Base-by-base conservation (phyloP, 1,284 basidiomycete genomes). In the Dichomitus squalens region DNA sequence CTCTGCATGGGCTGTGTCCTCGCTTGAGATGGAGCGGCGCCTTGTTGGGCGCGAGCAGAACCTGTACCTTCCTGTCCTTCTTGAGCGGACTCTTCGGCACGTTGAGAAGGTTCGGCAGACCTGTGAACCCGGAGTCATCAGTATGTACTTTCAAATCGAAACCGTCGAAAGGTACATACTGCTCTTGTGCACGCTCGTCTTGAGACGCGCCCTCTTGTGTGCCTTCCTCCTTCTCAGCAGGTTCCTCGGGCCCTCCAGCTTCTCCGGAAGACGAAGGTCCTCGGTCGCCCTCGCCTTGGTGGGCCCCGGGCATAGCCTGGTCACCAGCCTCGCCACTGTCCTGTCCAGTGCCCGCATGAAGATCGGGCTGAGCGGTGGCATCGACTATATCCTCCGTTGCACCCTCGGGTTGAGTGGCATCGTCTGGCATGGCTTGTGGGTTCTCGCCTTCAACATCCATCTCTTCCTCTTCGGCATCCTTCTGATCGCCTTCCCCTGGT, bases 11-110 rank as follows among this genome's bases (percentile, higher is more conserved):
- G 73, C 14, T 66, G 67, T 16, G 79, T 68, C 21, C 69, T 75
- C 4, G 50, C 35, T 34, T 78, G 78, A 20, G 78, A 72, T 7
- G 78, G 66, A 4, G 74, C 73, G 25, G 73, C 74, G 9, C 84
- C 83, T 58, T 79, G 76, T 49, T 81, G 79, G 8, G 71, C 64
- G 31, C 80, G 81, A 41, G 76, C 70, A 8, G 75, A 64, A 14
- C 73, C 73, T 21, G 76, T 68, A 6, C 77, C 78, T 21, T 75
- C 61, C 27, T 64, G 48, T 7, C 57, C 60, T 34, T 59, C 56
- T 35, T 57, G 67, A 3, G 43, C 38, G n/a, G 58, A 53, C 57
- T 65, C 70, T 14, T 55, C 57, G 59, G 47, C 41, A 23, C 57
- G 52, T 7, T 64, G 57, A 7, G 50, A 48, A 8, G 58, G 29